Percentiles rank a stretch among this genome's conserved stretches.
Evolutionary conservation across 306 rosid species (phyloP).

Genomic region (Carpinus viminea): DNA sequence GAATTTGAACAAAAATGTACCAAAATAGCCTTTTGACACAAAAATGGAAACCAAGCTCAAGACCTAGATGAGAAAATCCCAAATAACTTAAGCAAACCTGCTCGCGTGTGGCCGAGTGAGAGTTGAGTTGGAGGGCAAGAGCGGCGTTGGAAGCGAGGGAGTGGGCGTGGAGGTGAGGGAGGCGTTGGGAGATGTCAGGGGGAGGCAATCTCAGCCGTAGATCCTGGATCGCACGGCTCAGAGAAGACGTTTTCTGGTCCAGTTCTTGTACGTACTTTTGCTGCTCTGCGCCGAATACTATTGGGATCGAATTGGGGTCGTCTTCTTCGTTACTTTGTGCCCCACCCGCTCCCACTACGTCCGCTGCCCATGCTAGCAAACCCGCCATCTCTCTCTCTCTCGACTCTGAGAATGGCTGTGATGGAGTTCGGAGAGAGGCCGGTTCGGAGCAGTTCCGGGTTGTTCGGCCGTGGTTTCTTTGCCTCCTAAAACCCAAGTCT

Average conservation of each 20-base stretch:
- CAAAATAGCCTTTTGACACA: too few relatives aligned
- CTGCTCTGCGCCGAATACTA: slow-evolving; percentile 65
- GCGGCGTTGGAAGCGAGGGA: slow-evolving; percentile 86
- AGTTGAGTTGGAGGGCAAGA: slow-evolving; percentile 59
- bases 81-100: background rate
- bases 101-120: slow-evolving; percentile 31
- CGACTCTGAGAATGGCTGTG: background rate
- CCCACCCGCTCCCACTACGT: slow-evolving; percentile 73
- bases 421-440: too few relatives aligned
- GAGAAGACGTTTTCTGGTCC: slow-evolving; percentile 55
- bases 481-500: background rate
- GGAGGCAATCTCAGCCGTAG: slow-evolving; percentile 90
- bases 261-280: slow-evolving; percentile 59
- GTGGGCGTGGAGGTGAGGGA: slow-evolving; percentile 94
- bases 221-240: slow-evolving; percentile 78
- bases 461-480: too few relatives aligned
- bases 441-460: too few relatives aligned
- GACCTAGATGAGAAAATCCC: slow-evolving; percentile 15
- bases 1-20: too few relatives aligned
- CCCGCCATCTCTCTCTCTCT: slow-evolving; percentile 68
- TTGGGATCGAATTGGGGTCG: slow-evolving; percentile 45
- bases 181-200: slow-evolving; percentile 81
- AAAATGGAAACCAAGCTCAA: background rate
- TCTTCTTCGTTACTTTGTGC: slow-evolving; percentile 38
- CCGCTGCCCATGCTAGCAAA: slow-evolving; percentile 96